Conservation (phyloP, 192 early-diverging fungal genomes). For the Entomortierella chlamydospora region DNA sequence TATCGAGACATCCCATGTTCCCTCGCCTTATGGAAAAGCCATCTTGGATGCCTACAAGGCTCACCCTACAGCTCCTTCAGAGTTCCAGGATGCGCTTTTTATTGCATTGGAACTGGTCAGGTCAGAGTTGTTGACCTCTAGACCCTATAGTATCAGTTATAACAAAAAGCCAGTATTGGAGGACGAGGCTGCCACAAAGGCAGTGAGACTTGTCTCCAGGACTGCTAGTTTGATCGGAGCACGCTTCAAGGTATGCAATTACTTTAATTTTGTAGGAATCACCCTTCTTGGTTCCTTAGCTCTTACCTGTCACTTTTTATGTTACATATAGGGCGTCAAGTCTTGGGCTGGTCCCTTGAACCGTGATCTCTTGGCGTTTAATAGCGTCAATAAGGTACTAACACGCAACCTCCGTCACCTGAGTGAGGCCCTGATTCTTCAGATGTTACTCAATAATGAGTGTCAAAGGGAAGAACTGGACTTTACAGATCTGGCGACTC, state of each 20-base stretch:
- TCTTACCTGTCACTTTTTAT: not conserved
- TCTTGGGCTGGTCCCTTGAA: slow-evolving; percentile 70
- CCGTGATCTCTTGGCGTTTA: slow-evolving; percentile 80
- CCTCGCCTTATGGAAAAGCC: slow-evolving; percentile 57
- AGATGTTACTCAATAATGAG: slow-evolving; percentile 63
- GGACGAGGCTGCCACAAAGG: slow-evolving; percentile 48
- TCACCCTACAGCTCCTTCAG: slow-evolving; percentile 13
- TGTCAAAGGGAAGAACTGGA: slow-evolving; percentile 60
- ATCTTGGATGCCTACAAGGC: slow-evolving; percentile 40
- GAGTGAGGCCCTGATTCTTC: slow-evolving; percentile 66
- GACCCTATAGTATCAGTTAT: slow-evolving; percentile 61
- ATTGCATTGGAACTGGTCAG: slow-evolving; percentile 66
- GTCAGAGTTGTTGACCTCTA: slow-evolving; percentile 58
- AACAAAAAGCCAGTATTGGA: slow-evolving; percentile 50
- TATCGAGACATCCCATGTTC: slow-evolving; percentile 54
- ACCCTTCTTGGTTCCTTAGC: not conserved
- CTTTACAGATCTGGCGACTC: slow-evolving; percentile 60
- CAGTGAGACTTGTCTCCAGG: slow-evolving; percentile 63
- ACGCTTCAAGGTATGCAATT: slow-evolving; percentile 67
- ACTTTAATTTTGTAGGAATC: too few species aligned
- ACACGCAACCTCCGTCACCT: slow-evolving; percentile 71
- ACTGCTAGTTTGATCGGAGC: slow-evolving; percentile 64
- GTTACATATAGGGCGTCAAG: slow-evolving; percentile 48
- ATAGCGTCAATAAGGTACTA: slow-evolving; percentile 73
- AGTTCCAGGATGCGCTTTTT: slow-evolving; percentile 63